These are phyloP conservation scores for Ogataea allantospora DNA, from an alignment of 805 yeast species.

Conservation along the genomic window DNA sequence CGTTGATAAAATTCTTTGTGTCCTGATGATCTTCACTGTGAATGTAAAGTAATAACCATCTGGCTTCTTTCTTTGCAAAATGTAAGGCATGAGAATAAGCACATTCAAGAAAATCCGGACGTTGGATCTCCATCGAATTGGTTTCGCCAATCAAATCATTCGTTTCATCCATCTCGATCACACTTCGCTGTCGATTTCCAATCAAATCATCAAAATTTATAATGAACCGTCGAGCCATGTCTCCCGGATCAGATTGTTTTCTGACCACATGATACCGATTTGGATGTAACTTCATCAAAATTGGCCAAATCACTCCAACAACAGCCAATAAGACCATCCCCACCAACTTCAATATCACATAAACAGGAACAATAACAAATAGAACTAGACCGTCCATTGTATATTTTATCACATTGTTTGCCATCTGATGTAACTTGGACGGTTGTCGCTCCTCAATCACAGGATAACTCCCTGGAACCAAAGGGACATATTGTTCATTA, in stretches of 20 bases:
- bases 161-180: slow-evolving; percentile 2
- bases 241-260: slow-evolving; percentile 29
- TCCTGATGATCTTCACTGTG: slow-evolving; percentile 73
- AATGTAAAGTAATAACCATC: slow-evolving; percentile 70
- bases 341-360: slow-evolving; percentile 20
- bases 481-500: slow-evolving; percentile 6
- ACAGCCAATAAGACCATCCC: slow-evolving; percentile 21
- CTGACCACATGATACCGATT: slow-evolving; percentile 22
- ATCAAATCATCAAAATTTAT: slow-evolving; percentile 33
- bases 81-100: slow-evolving; percentile 80
- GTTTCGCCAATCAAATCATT: slow-evolving; percentile 14
- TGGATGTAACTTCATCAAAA: slow-evolving; percentile 23
- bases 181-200: slow-evolving; percentile 20
- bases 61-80: slow-evolving; percentile 64
- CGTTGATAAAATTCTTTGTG: slow-evolving; percentile 48
- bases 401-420: slow-evolving; percentile 14
- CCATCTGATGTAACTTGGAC: slow-evolving; percentile 23
- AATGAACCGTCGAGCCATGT: slow-evolving; percentile 34
- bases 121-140: slow-evolving; percentile 19
- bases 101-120: slow-evolving; percentile 57
- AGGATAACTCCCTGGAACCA: slow-evolving; percentile 28
- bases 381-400: slow-evolving; percentile 16
- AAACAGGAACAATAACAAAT: slow-evolving; percentile 28
- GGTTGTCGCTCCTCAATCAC: slow-evolving; percentile 16
- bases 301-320: slow-evolving; percentile 23